Conservation (phyloP, 192 early-diverging fungal species). For the Backusella westeae region DNA sequence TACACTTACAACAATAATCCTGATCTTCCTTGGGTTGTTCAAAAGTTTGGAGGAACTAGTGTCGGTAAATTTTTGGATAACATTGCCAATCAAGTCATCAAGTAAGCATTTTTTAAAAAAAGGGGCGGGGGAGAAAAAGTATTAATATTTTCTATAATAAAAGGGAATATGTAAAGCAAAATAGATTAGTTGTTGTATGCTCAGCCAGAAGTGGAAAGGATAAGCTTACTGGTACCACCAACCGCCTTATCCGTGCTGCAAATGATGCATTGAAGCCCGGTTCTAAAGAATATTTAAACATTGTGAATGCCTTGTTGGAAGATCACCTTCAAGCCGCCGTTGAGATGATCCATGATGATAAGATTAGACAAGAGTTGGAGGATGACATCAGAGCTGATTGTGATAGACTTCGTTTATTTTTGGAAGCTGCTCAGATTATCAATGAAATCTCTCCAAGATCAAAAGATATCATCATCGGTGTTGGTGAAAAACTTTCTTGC, state of each 20-base stretch:
- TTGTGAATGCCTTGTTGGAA: constrained; percentile 79
- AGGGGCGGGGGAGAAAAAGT: neutral
- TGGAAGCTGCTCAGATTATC: constrained; percentile 89
- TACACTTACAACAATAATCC: constrained; percentile 19
- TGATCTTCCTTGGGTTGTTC: constrained; percentile 63
- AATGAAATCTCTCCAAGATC: constrained; percentile 97
- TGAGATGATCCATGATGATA: constrained; percentile 49
- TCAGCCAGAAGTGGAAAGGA: constrained; percentile 90
- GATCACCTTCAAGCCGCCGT: constrained; percentile 75
- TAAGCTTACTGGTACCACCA: constrained; percentile 91
- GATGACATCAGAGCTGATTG: constrained; percentile 77
- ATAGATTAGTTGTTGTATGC: constrained; percentile 88
- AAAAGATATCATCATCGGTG: constrained; percentile 89
- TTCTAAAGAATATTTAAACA: constrained; percentile 65
- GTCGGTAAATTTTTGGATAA: constrained; percentile 83
- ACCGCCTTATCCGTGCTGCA: constrained; percentile 59
- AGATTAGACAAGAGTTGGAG: constrained; percentile 51
- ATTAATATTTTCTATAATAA: neutral
- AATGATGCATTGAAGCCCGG: constrained; percentile 73
- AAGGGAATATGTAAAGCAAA: constrained; percentile 67
- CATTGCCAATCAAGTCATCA: constrained; percentile 77
- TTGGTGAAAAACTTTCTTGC: constrained; percentile 93
- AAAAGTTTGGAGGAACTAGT: constrained; percentile 97
- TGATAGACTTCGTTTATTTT: constrained; percentile 73
- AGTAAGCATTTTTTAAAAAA: constrained; percentile 48